Conservation (phyloP, 371 early-diverging fungal species). For the Mortierella sp. region DNA sequence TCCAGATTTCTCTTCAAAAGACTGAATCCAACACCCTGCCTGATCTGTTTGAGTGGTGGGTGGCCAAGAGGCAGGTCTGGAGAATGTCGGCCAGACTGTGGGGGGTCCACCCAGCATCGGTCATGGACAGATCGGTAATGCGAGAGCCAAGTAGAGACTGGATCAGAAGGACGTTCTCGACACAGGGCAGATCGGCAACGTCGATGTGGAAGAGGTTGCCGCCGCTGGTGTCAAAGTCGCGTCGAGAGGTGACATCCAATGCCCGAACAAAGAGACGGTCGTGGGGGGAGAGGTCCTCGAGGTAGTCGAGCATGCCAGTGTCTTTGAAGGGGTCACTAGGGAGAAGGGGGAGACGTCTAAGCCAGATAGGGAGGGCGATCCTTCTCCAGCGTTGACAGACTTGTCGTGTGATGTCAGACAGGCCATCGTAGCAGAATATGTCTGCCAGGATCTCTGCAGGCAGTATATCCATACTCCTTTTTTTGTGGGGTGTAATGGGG, state of each 20-base stretch:
- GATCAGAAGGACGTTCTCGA: conserved; percentile 36
- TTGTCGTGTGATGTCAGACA: conserved; percentile 46
- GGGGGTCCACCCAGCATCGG: conserved; percentile 46
- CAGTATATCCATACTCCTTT: conserved; percentile 20
- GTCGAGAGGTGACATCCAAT: conserved; percentile 37
- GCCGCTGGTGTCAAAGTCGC: conserved; percentile 35
- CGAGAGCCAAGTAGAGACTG: conserved; percentile 39
- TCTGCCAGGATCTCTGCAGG: conserved; percentile 49
- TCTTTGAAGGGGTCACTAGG: conserved; percentile 54
- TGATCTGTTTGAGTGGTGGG: conserved; percentile 34
- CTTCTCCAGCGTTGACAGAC: conserved; percentile 41
- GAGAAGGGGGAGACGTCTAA: conserved; percentile 32
- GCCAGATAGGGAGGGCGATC: conserved; percentile 47
- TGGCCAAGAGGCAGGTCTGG: conserved; percentile 20
- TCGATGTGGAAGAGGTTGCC: conserved; percentile 34
- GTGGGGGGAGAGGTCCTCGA: conserved; percentile 20
- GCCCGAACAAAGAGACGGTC: conserved; percentile 40
- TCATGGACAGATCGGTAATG: conserved; percentile 40
- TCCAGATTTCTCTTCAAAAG: too few relatives aligned
- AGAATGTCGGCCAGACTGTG: conserved; percentile 26
- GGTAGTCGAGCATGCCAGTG: conserved; percentile 31
- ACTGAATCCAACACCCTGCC: too few relatives aligned
- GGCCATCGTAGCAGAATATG: conserved; percentile 47
- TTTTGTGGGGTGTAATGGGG: neutral
- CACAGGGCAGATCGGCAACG: conserved; percentile 39